These are phyloP conservation scores for Amphibolis antarctica DNA, from an alignment of 106 monocot genomes.

Conservation along the genomic window DNA sequence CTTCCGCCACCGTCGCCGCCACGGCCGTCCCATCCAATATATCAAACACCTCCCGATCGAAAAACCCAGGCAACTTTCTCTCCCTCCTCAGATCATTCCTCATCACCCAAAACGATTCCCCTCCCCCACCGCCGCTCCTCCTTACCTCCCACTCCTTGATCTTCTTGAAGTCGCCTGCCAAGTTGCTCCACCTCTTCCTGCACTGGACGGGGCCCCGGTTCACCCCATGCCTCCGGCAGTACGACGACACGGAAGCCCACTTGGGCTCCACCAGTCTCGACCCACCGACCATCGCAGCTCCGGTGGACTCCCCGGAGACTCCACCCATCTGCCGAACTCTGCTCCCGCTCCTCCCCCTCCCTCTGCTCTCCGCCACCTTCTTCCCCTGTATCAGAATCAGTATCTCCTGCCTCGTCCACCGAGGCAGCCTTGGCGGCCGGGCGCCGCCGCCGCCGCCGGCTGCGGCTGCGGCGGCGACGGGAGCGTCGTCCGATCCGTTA, in stretches of 20 bases:
- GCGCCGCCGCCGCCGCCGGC: constrained; percentile 16
- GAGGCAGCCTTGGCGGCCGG: constrained; percentile 40
- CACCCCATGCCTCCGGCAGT: constrained; percentile 54
- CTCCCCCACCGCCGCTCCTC: not conserved
- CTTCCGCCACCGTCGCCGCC: constrained; percentile 12
- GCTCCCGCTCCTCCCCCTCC: constrained; percentile 23
- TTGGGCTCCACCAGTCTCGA: constrained; percentile 13
- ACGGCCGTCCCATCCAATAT: constrained; percentile 41
- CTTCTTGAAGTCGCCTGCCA: constrained; percentile 81
- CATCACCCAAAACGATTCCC: constrained; percentile 65
- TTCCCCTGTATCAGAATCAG: constrained; percentile 73
- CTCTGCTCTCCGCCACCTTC: constrained; percentile 41
- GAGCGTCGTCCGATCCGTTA: not conserved
- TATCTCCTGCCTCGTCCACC: constrained; percentile 89
- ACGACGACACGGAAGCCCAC: constrained; percentile 49
- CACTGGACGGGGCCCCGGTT: constrained; percentile 73
- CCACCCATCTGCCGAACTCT: constrained; percentile 7
- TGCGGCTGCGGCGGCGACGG: constrained; percentile 27
- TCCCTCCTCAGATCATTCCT: constrained; percentile 60
- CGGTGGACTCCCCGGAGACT: constrained; percentile 20
- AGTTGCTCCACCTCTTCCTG: constrained; percentile 91
- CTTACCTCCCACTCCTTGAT: constrained; percentile 65
- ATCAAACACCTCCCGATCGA: constrained; percentile 76
- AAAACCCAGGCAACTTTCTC: constrained; percentile 67
- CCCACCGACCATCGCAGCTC: constrained; percentile 8